Conservation (phyloP, 108 stramenopile genomes). For the Parietichytrium sp. region DNA sequence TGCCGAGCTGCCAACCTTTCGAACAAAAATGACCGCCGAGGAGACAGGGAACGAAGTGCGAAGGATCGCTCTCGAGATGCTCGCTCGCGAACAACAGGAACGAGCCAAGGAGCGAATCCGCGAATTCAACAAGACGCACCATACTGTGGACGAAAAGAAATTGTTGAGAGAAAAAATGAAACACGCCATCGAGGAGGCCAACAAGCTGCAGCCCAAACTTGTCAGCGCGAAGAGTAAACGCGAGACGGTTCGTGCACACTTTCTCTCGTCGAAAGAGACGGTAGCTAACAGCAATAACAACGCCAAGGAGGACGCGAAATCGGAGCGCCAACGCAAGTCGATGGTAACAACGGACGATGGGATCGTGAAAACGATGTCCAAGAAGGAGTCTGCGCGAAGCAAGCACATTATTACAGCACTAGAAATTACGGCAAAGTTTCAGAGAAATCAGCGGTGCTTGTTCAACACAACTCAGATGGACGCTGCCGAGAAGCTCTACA, state of each 20-base stretch:
- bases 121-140: background rate
- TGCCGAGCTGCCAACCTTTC: background rate
- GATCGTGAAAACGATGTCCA: background rate
- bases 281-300: background rate
- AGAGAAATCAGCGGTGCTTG: constrained; percentile 9
- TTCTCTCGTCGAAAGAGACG: background rate
- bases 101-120: background rate
- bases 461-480: constrained; percentile 14
- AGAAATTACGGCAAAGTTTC: background rate
- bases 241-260: background rate
- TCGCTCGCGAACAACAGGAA: background rate
- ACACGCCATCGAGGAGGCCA: background rate
- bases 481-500: background rate
- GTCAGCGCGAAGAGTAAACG: background rate
- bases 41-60: too few species aligned
- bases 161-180: background rate
- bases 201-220: background rate
- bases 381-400: background rate
- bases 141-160: too few species aligned
- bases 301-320: background rate
- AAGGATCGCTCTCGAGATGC: background rate
- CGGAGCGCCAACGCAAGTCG: background rate
- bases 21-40: too few species aligned
- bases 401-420: background rate
- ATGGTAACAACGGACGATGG: background rate